Evolutionary conservation across 2,329 filamentous ascomycete genomes (phyloP), one percentile per base, ranked within the genome.

Genomic region (Fusarium tupiense): DNA sequence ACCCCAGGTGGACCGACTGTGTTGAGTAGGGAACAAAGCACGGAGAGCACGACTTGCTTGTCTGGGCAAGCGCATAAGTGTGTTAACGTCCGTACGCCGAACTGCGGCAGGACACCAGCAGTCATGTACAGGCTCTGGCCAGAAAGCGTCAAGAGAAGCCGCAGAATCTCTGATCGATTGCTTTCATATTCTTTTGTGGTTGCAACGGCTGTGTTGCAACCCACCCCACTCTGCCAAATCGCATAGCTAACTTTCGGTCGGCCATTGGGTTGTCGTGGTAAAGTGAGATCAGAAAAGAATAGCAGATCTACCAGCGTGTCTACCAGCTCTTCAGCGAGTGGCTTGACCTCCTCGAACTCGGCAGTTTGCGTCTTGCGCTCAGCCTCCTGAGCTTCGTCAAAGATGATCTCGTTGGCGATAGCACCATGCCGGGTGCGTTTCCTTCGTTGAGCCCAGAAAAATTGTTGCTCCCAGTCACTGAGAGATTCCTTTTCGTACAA

Each of bases 171-270:
- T 74, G 93, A 95, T 67, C 96, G 91, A 82, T 98, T 98, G 84
- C 89, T 97, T 84, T 99, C 96, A 67, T 94, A 92, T 78, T 98
- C 95, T 82, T 94, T 97, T 60, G 92, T 98, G 8, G 95, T 96
- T 16, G 92, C 92, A 76, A 97, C 91, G 10, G 95, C 91, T 22
- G 93, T 94, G 82, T 98, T 97, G 86, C 96, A 98, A 20, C 96
- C 96, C 37, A 99, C 96, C 54, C 96, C 96, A 80, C 94, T 98
- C 84, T 98, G 95, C 96, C 96, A 99, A 81, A 99, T 98, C 61
- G 94, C 93, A 83, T 96, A 98, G 13, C 92, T 93, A 64, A 98
- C 93, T 81, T 96, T 97, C 72, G 89, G 89, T 79, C 93, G 94
- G 61, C 90, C 90, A 64, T 91, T 88, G 20, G 91, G 88, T 47